Conservation (phyloP, 2,329 filamentous ascomycete genomes). For the Talaromyces sp. region DNA sequence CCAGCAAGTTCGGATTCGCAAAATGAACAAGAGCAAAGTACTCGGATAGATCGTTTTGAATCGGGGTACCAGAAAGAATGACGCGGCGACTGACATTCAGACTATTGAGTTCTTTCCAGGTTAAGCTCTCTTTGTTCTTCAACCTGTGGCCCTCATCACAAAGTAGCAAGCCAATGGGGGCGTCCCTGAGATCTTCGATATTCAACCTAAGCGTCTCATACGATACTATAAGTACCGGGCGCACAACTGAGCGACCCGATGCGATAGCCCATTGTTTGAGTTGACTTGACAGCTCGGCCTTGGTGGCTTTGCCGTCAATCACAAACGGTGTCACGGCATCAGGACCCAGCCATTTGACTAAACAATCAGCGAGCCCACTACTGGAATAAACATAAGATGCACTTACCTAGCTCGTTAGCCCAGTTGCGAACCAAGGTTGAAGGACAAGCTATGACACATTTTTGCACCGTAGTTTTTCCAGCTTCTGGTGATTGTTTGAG, state of each 20-base stretch:
- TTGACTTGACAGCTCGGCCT: slow-evolving; percentile 85
- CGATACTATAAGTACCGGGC: slow-evolving; percentile 93
- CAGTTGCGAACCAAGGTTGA: slow-evolving; percentile 96
- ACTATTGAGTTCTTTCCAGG: slow-evolving; percentile 83
- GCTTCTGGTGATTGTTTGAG: slow-evolving; percentile 93
- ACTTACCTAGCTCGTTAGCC: slow-evolving; percentile 75
- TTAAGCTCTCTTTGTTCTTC: slow-evolving; percentile 95
- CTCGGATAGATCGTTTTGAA: slow-evolving; percentile 97
- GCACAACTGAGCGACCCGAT: slow-evolving; percentile 78
- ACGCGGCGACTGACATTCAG: slow-evolving; percentile 87
- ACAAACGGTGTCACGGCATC: slow-evolving; percentile 91
- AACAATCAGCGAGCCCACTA: slow-evolving; percentile 19
- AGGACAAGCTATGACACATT: slow-evolving; percentile 93
- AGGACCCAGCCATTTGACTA: slow-evolving; percentile 86
- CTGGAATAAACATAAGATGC: neutral
- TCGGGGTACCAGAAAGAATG: slow-evolving; percentile 93
- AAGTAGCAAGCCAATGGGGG: slow-evolving; percentile 83
- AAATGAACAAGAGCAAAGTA: slow-evolving; percentile 97
- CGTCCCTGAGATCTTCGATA: slow-evolving; percentile 81
- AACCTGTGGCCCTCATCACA: slow-evolving; percentile 95
- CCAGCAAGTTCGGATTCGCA: slow-evolving; percentile 87
- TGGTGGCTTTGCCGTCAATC: slow-evolving; percentile 92
- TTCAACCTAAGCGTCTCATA: slow-evolving; percentile 94
- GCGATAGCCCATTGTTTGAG: slow-evolving; percentile 93
- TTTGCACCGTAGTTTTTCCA: slow-evolving; percentile 90